These are phyloP conservation scores for Cystobasidium pallidum DNA, from an alignment of 1,284 basidiomycete species.

Conservation along the genomic window DNA sequence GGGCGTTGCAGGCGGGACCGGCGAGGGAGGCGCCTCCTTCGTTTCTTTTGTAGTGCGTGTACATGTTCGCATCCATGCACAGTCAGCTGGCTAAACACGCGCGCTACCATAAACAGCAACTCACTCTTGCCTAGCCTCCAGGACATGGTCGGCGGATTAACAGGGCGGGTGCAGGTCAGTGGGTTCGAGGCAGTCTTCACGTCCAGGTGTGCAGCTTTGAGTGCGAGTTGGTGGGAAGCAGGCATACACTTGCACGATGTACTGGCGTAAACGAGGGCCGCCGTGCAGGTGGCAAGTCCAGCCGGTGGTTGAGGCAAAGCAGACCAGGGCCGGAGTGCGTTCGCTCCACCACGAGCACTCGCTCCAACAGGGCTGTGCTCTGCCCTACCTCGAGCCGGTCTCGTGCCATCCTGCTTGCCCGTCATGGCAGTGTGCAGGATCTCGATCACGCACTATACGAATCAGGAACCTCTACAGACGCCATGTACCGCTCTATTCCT, in stretches of 20 bases:
- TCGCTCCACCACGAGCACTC: too few relatives aligned
- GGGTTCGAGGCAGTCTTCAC: not conserved
- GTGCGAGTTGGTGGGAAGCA: conserved; percentile 15
- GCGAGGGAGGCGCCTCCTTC: conserved; percentile 41
- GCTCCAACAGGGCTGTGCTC: not conserved
- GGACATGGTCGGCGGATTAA: conserved; percentile 31
- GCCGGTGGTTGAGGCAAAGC: not conserved
- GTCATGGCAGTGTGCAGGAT: conserved; percentile 17
- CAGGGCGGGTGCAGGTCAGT: not conserved
- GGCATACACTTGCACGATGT: not conserved
- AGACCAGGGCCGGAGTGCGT: not conserved
- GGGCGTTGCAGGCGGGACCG: conserved; percentile 19
- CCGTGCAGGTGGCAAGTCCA: not conserved
- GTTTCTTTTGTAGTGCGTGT: conserved; percentile 9
- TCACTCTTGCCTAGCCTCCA: conserved; percentile 44
- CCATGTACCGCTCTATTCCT: not conserved
- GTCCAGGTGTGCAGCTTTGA: not conserved
- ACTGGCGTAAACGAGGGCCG: not conserved
- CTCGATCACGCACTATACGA: conserved; percentile 2
- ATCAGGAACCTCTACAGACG: not conserved
- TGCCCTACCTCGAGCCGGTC: not conserved
- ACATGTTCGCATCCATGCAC: not conserved
- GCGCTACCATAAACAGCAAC: not conserved
- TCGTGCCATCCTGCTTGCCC: not conserved
- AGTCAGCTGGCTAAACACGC: not conserved